Percentiles rank a stretch among this genome's conserved stretches.
Conservation (phyloP, 495 filamentous ascomycete genomes). For the Lasiosphaeriaceae sp. region DNA sequence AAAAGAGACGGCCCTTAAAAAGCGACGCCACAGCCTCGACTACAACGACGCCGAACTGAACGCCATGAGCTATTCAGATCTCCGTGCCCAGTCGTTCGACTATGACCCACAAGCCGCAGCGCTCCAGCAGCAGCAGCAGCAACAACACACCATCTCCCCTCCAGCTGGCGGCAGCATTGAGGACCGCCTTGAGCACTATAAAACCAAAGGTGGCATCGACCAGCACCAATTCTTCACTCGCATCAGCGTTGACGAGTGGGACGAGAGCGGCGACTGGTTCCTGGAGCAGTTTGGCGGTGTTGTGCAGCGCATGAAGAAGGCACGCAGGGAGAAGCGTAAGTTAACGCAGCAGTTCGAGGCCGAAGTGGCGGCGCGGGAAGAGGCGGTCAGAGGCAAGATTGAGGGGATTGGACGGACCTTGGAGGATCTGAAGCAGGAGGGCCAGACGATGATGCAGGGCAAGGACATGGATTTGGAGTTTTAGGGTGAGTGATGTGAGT, state of each 20-base stretch:
- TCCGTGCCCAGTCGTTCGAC: constrained; percentile 54
- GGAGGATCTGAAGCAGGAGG: constrained; percentile 50
- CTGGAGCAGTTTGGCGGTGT: constrained; percentile 63
- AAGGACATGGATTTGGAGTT: constrained; percentile 42
- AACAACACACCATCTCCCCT: background rate
- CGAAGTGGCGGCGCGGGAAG: constrained; percentile 52
- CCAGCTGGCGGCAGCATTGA: constrained; percentile 24
- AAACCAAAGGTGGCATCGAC: constrained; percentile 34
- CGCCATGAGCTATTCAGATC: constrained; percentile 49
- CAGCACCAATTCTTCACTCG: constrained; percentile 61
- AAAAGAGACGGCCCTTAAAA: constrained; percentile 19
- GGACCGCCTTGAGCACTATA: constrained; percentile 43
- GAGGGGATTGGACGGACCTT: constrained; percentile 51
- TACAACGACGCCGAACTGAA: constrained; percentile 51
- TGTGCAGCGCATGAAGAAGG: constrained; percentile 58
- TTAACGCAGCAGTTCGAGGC: constrained; percentile 64
- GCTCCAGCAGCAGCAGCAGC: constrained; percentile 15
- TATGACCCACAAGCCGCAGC: constrained; percentile 43
- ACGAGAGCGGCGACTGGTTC: constrained; percentile 77
- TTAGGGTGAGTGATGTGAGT: constrained; percentile 5
- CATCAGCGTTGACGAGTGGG: constrained; percentile 70
- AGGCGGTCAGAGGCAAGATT: constrained; percentile 51
- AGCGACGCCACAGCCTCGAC: constrained; percentile 43
- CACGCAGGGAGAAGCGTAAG: constrained; percentile 61
- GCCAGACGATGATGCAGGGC: constrained; percentile 52